Evolutionary conservation across 106 monocot species (phyloP), one percentile per base, ranked within the genome.

Genomic region (Posidonia australis): DNA sequence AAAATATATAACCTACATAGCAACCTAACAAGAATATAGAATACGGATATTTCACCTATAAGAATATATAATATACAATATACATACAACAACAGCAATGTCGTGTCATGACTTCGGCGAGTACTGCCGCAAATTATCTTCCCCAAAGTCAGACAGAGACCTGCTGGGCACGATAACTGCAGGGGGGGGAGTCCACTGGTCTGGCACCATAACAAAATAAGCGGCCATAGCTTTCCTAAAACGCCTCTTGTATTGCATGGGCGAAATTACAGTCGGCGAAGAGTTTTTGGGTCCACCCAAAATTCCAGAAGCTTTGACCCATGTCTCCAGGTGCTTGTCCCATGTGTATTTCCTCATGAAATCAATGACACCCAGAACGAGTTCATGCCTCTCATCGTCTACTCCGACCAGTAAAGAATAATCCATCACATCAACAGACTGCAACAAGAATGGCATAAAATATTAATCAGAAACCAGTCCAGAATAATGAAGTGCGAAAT

Each of bases 401-500:
- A 88, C 81, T 13, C 88, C 92, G 26, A 86, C 88, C 25, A 93
- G 75, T 51, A 88, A 74, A 47, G 92, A 93, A 67, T 93, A 93
- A 64, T 93, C 88, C 93, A 93, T 93, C 22, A 93, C 89, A 63
- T 86, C 88, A 36, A 93, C 79, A 10, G 81, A 80, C 93, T 93
- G 80, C 62, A 44, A 43, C 16, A 44, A 12, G 19, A 16, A 28
- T 17, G 5, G 13, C 36, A 55, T 11, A 5, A 31, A 59, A 47
- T 46, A 54, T 12, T 31, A 9, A 64, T n/a, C 10, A 62, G 24
- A 54, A 54, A 49, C 27, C 36, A 12, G 1, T n/a, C n/a, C 19
- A 26, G 22, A 16, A 65, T 22, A 31, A 63, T 2, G 28, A 13
- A 26, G 13, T 14, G 1, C 10, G 7, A 53, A 25, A 52, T 69